Evolutionary conservation across 352 stramenopile species (phyloP), one percentile per base, ranked within the genome.

Genomic region (Phytophthora hybrid): DNA sequence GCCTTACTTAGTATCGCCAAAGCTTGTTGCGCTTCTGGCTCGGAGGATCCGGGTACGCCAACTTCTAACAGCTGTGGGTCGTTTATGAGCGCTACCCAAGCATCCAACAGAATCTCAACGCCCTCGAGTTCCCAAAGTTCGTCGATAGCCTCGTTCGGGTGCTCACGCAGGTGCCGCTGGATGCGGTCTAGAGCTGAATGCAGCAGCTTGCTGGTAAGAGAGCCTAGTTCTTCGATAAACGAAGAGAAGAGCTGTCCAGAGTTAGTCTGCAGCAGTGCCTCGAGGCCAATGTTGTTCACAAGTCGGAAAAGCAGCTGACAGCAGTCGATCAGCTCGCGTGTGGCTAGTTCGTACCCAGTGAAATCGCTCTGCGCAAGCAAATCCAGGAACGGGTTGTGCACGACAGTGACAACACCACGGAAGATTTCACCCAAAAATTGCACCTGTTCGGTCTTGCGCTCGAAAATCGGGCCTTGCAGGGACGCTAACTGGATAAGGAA

Each of bases 101-200:
- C 88, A 69, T 96, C 90, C 26, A 96, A 73, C 4, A 96, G 70
- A 34, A 95, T 80, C 37, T 95, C 88, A 13, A 96, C 66, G 5
- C 86, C 90, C 59, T 96, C 90, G 16, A 95, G 74, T 59, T 95
- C 83, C 90, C 90, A 96, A n/a, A 96, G 66, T 14, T 94, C 88
- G 29, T 93, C 84, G 1, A 93, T 83, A 0, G 76, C 60, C 9
- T 92, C 81, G 37, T 79, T 77, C 16, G 72, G 77, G 23, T 78
- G 79, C 4, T 82, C 75, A 26, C 62, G 74, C 39, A 89, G 71
- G 53, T 95, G 87, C 11, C 78, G 79, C 29, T 81, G 82, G 57
- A 92, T 90, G 32, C 91, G 84, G 18, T 89, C 76, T 7, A 93
- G 76, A 8, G 84, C 86, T 2, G 84, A 93, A 37, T 84, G 79